These are phyloP conservation scores for Blastobotrys terrestris DNA, from an alignment of 805 yeast genomes.

Conservation along the genomic window DNA sequence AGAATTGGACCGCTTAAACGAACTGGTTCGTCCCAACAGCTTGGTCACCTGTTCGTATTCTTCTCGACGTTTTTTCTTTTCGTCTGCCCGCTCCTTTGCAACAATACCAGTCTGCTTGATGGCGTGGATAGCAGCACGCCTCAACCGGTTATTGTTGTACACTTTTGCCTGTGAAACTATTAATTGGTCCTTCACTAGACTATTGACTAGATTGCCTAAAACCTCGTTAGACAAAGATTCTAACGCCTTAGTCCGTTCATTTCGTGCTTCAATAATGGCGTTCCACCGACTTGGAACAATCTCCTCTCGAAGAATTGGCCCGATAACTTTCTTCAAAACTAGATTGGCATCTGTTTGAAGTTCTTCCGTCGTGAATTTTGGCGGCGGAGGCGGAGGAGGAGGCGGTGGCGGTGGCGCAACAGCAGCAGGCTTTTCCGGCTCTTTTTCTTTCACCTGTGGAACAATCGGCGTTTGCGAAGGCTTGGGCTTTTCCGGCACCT, in stretches of 20 bases:
- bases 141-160: constrained; percentile 32
- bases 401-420: neutral
- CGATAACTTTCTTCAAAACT: neutral
- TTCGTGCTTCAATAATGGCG: neutral
- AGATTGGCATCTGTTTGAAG: neutral
- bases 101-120: constrained; percentile 30
- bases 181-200: constrained; percentile 34
- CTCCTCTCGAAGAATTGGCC: neutral
- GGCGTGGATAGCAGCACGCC: constrained; percentile 27
- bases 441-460: no score
- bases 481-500: constrained; percentile 1
- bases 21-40: constrained; percentile 15
- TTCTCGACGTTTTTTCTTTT: constrained; percentile 35
- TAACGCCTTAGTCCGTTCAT: neutral
- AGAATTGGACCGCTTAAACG: constrained; percentile 1
- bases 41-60: constrained; percentile 30
- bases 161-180: constrained; percentile 35
- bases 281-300: neutral
- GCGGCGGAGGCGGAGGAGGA: neutral
- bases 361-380: neutral
- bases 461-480: constrained; percentile 1
- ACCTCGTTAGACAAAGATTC: constrained; percentile 24
- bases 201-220: constrained; percentile 46
- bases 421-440: no score
- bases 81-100: constrained; percentile 23